Evolutionary conservation across 106 monocot genomes (phyloP).

Genomic region (Agapanthus africanus): DNA sequence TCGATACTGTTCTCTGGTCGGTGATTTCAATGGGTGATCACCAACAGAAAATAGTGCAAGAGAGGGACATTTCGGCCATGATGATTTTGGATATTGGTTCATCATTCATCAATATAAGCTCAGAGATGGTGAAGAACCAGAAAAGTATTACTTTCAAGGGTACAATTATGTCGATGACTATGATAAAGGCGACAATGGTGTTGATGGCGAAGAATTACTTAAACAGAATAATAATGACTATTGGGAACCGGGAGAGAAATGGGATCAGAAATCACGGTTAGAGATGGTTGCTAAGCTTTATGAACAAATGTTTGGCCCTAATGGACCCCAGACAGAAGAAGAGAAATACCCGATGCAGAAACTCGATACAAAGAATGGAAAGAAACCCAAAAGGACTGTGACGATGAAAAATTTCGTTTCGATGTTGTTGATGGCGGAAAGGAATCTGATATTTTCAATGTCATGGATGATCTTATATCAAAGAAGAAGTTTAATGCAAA

Average conservation of each 20-base stretch:
- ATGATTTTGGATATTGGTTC: slow-evolving; percentile 99
- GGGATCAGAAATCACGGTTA: slow-evolving; percentile 42
- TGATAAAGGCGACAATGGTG: slow-evolving; percentile 81
- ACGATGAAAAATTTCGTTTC: slow-evolving; percentile 28
- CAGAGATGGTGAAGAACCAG: slow-evolving; percentile 70
- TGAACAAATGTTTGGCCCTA: slow-evolving; percentile 97
- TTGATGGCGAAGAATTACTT: slow-evolving; percentile 67
- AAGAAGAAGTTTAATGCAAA: slow-evolving; percentile 66
- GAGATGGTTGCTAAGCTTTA: slow-evolving; percentile 76
- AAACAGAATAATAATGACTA: slow-evolving; percentile 69
- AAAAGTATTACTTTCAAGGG: slow-evolving; percentile 89
- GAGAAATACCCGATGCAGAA: slow-evolving; percentile 89
- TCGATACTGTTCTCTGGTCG: slow-evolving; percentile 82
- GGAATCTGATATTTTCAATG: slow-evolving; percentile 53
- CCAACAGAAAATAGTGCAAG: slow-evolving; percentile 83
- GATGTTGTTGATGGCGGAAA: slow-evolving; percentile 85
- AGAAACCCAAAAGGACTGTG: slow-evolving; percentile 46
- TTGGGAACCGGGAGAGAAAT: slow-evolving; percentile 89
- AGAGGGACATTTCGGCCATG: slow-evolving; percentile 89
- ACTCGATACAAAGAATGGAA: slow-evolving; percentile 75
- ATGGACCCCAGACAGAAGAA: slow-evolving; percentile 84
- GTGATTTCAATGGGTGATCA: slow-evolving; percentile 93
- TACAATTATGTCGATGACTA: slow-evolving; percentile 92
- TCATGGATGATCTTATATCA: slow-evolving; percentile 65
- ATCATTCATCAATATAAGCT: slow-evolving; percentile 94